phyloP scores from a whole-genome alignment of 2,329 filamentous ascomycete genomes.

The Colletotrichum noveboracense region DNA sequence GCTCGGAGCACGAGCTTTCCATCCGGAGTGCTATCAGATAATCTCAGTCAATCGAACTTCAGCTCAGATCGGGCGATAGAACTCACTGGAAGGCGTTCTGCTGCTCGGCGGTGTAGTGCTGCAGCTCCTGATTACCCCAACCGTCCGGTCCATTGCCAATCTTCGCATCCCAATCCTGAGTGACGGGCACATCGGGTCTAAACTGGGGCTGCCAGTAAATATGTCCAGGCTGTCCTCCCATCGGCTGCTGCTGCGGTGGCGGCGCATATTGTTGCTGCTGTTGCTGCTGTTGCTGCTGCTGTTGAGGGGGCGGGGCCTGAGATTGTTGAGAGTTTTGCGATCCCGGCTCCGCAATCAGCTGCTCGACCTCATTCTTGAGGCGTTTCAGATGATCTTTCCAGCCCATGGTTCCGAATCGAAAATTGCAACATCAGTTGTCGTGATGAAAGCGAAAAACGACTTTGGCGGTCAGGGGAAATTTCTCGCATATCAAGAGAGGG shows the following conservation, averaged over 20 bases:
- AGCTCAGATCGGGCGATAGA: not conserved
- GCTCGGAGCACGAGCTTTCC: constrained; percentile 58
- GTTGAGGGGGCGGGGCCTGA: constrained; percentile 26
- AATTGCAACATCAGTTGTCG: not conserved
- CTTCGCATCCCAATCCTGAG: constrained; percentile 58
- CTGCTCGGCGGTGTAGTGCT: constrained; percentile 57
- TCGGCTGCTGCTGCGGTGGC: not conserved
- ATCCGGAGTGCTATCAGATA: constrained; percentile 43
- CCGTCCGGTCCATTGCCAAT: constrained; percentile 60
- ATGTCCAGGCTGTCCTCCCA: not conserved
- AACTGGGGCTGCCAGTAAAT: constrained; percentile 61
- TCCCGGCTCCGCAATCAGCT: constrained; percentile 33
- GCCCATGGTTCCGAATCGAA: not conserved
- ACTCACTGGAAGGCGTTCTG: constrained; percentile 58
- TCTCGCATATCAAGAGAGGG: not conserved
- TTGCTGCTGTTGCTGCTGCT: constrained; percentile 19
- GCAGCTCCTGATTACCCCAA: constrained; percentile 66
- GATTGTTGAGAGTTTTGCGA: constrained; percentile 21
- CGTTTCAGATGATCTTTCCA: constrained; percentile 44
- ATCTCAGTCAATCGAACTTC: not conserved
- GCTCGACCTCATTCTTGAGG: constrained; percentile 42
- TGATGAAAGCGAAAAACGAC: not conserved
- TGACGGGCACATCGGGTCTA: constrained; percentile 48
- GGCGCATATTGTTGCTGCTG: constrained; percentile 25
- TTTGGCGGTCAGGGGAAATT: not conserved